These are phyloP conservation scores for Xylariales sp. DNA, from an alignment of 2,329 filamentous ascomycete genomes.

Conservation along the genomic window DNA sequence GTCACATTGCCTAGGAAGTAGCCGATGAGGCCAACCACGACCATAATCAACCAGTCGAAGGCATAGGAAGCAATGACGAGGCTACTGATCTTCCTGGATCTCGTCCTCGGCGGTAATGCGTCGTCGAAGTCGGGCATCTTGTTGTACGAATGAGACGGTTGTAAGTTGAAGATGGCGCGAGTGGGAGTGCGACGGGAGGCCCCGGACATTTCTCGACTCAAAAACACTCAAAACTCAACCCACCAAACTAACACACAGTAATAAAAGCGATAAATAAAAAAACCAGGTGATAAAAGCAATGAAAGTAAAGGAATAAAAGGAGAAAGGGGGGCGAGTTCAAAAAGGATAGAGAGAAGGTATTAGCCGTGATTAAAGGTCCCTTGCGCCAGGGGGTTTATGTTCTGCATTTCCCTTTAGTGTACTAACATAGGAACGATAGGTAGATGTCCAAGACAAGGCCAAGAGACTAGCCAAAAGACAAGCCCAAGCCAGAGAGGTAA, in stretches of 20 bases:
- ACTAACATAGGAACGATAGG: no score
- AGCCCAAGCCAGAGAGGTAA: no score
- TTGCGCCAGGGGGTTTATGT: no score
- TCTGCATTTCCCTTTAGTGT: no score
- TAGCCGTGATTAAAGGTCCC: no score
- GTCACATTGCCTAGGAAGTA: slow-evolving; percentile 67
- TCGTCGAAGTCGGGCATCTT: slow-evolving; percentile 48
- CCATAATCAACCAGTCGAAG: slow-evolving; percentile 78
- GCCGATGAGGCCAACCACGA: slow-evolving; percentile 69
- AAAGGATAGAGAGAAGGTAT: no score
- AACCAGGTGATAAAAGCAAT: no score
- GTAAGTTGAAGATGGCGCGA: slow-evolving; percentile 41
- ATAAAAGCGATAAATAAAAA: slow-evolving; percentile 29
- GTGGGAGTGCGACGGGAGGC: slow-evolving; percentile 42
- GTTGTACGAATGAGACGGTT: slow-evolving; percentile 45
- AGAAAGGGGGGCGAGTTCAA: no score
- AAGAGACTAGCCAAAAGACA: no score
- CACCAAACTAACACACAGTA: slow-evolving; percentile 17
- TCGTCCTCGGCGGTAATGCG: slow-evolving; percentile 35
- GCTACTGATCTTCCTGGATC: slow-evolving; percentile 44
- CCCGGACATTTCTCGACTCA: slow-evolving; percentile 46
- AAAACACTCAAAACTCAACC: background rate
- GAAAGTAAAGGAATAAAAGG: no score
- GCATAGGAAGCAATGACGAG: slow-evolving; percentile 73
- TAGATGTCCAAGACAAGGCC: no score